Base-by-base conservation (phyloP, 257 asterid genomes). In the Solanum medicagineum region DNA sequence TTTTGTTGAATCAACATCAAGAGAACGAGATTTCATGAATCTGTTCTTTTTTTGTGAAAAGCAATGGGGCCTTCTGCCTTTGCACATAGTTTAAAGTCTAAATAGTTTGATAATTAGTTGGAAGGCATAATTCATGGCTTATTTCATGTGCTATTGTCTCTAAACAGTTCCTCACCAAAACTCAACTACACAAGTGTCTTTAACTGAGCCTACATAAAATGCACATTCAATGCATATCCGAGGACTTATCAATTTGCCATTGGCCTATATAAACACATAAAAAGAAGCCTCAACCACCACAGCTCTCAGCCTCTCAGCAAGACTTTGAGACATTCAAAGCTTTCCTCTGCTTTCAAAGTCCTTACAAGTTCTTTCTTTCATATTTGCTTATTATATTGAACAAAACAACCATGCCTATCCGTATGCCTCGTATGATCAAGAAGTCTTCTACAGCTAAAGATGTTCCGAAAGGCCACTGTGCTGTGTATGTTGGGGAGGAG, bases 391-490 rank as follows among this genome's bases (percentile, higher is more conserved):
- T 24, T 77, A 24, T 24, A 77, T 51, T 16, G 45, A 15, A 24
- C 15, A 15, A 51, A 77, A 15, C 15, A 5, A 26, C 16, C 24
- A 77, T 77, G 83, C 47, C 63, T 49, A 77, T 24, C 24, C 82
- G 1, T 75, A 75, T 75, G 82, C 82, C 24, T 75, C 45, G 82
- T 51, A 51, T 51, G 51, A 77, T 77, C 26, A 75, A 75, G 62
- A 75, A 75, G 45, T 24, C 24, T 24, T 49, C 16, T 2, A 75
- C 62, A 75, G 1, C 24, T 49, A 26, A 26, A 77, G 88, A 87
- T 14, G 92, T 91, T 36, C 95, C 95, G 1, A 93, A 91, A 70
- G 96, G 97, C 13, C 92, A 92, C 51, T 40, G 88, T 5, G 95
- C 87, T 8, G 91, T 93, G 26, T 93, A 92, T 83, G 94, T 92